phyloP scores from a whole-genome alignment of 192 early-diverging fungal genomes.

The Pilaira anomala region DNA sequence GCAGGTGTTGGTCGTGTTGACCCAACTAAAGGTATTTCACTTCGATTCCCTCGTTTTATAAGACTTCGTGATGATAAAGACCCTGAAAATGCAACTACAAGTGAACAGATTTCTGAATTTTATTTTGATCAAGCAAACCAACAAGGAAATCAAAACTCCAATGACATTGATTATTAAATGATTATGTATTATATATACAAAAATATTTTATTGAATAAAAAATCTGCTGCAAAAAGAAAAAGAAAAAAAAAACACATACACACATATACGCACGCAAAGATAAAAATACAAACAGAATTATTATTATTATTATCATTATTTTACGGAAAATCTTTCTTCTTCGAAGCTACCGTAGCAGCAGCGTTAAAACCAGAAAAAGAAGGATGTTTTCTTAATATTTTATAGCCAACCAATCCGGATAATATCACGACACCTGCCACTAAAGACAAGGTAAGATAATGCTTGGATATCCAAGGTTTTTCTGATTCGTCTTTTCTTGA shows the following conservation, averaged over 20 bases:
- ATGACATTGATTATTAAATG: slow-evolving; percentile 1
- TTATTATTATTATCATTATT: slow-evolving; percentile 13
- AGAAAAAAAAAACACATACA: neutral
- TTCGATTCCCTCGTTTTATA: slow-evolving; percentile 97
- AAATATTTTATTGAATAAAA: neutral
- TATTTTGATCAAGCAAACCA: slow-evolving; percentile 15
- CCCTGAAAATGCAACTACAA: slow-evolving; percentile 88
- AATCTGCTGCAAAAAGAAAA: neutral
- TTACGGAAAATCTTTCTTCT: slow-evolving; percentile 17
- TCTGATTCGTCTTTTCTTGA: slow-evolving; percentile 30
- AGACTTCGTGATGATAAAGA: slow-evolving; percentile 93
- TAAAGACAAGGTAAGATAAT: slow-evolving; percentile 29
- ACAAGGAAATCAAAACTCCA: neutral
- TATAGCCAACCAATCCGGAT: slow-evolving; percentile 33
- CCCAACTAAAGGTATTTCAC: slow-evolving; percentile 83
- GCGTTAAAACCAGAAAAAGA: neutral
- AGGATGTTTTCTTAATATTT: slow-evolving; percentile 34
- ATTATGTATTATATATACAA: neutral
- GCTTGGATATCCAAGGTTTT: slow-evolving; percentile 23
- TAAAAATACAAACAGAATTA: slow-evolving; percentile 1
- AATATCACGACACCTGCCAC: slow-evolving; percentile 30
- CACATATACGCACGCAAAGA: neutral
- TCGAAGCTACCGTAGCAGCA: slow-evolving; percentile 8
- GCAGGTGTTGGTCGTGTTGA: slow-evolving; percentile 84
- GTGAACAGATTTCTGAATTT: slow-evolving; percentile 54